These are phyloP conservation scores for Parathielavia appendiculata DNA, from an alignment of 495 filamentous ascomycete species.

Conservation along the genomic window DNA sequence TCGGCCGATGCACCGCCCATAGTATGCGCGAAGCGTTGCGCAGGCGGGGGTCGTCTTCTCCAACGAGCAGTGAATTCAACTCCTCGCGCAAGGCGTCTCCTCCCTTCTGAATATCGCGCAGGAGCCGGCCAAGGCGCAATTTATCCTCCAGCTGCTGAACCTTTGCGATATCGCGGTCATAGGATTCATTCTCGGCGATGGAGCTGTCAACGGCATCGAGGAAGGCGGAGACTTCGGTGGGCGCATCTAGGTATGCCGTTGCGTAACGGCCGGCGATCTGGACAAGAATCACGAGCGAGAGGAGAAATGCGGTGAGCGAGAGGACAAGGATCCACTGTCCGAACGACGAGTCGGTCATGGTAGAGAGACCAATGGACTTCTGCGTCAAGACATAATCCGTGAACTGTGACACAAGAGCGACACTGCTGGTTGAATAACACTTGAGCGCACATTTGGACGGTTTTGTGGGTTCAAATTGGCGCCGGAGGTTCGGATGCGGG, in stretches of 20 bases:
- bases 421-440: constrained; percentile 7
- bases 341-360: constrained; percentile 38
- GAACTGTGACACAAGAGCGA: neutral
- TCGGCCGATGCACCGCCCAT: constrained; percentile 43
- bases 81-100: constrained; percentile 49
- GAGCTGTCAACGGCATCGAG: constrained; percentile 48
- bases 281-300: constrained; percentile 40
- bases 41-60: constrained; percentile 40
- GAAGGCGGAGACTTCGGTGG: constrained; percentile 45
- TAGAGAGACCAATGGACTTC: constrained; percentile 9
- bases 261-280: constrained; percentile 42
- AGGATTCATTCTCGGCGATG: constrained; percentile 49
- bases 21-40: constrained; percentile 41
- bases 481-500: constrained; percentile 2
- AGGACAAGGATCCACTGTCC: constrained; percentile 44
- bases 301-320: constrained; percentile 45
- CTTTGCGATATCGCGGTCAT: constrained; percentile 48
- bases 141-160: constrained; percentile 49
- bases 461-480: constrained; percentile 1
- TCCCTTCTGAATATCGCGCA: constrained; percentile 53
- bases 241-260: constrained; percentile 44
- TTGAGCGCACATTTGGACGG: constrained; percentile 3
- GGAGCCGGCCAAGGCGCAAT: constrained; percentile 44
- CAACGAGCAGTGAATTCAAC: constrained; percentile 44
- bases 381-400: constrained; percentile 9